phyloP scores from a whole-genome alignment of 148 eudicot genomes.

The Euryodendron excelsum region DNA sequence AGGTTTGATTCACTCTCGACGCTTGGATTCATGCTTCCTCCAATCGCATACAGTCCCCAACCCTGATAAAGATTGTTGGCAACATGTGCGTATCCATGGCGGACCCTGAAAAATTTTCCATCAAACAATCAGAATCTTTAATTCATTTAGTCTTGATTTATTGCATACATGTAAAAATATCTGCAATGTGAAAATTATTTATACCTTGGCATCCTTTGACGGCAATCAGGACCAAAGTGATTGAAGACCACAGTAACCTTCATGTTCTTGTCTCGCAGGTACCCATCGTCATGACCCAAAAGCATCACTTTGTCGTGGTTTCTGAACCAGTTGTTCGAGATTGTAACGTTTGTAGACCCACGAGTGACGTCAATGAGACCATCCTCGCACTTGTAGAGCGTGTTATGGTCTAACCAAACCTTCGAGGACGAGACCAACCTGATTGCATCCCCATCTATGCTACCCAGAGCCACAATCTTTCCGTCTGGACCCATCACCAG shows the following conservation, averaged over 20 bases:
- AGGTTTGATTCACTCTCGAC: slow-evolving; percentile 75
- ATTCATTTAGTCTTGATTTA: too few relatives aligned
- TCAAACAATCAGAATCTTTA: not conserved
- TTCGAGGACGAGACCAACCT: slow-evolving; percentile 51
- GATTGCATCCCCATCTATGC: too few relatives aligned
- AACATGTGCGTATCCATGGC: slow-evolving; percentile 88
- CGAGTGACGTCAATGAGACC: slow-evolving; percentile 82
- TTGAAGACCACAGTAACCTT: too few relatives aligned
- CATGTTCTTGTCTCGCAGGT: slow-evolving; percentile 49
- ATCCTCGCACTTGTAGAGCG: slow-evolving; percentile 53
- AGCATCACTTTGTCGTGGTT: slow-evolving; percentile 86
- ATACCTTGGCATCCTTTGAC: slow-evolving; percentile 88
- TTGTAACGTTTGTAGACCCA: slow-evolving; percentile 71
- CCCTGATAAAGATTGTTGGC: slow-evolving; percentile 83
- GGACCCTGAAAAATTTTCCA: slow-evolving; percentile 42
- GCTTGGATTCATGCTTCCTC: slow-evolving; percentile 88
- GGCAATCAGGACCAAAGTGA: slow-evolving; percentile 74
- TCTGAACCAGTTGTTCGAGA: too few relatives aligned
- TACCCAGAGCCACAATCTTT: slow-evolving; percentile 30
- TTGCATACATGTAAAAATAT: not conserved
- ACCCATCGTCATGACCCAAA: slow-evolving; percentile 80
- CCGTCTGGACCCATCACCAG: slow-evolving; percentile 54
- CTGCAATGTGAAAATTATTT: not conserved
- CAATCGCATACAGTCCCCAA: slow-evolving; percentile 83
- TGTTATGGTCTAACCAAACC: slow-evolving; percentile 87